Base-by-base conservation (phyloP, 1,284 basidiomycete species). In the Leccinum fuscescens region DNA sequence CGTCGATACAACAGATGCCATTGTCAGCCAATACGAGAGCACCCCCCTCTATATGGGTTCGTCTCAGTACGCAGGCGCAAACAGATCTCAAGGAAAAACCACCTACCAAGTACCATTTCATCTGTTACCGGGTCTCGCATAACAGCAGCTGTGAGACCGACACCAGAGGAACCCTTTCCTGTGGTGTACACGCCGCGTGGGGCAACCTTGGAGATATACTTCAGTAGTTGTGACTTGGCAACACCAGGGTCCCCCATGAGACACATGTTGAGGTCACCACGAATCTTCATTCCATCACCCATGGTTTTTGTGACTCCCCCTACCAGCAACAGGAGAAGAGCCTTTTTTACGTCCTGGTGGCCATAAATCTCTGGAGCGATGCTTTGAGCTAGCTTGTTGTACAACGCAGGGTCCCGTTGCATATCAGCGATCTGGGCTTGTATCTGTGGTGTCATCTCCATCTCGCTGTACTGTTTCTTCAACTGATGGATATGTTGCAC, bases 231-330 rank as follows among this genome's bases (percentile, higher is more conserved):
- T 29, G 95, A 98, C 77, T 99, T 99, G 68, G 97, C 97, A 63
- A 99, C 96, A 89, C 97, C 97, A 55, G 97, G 97, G 77, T 99
- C 97, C 69, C 97, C 97, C 97, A 99, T 99, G 54, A 99, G 78
- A 76, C 97, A 99, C 24, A 99, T 82, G 70, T 99, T 99, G 77
- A 99, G 83, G 76, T 99, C 97, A 27, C 97, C 97, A 72, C 97
- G 86, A 69, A 99, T 99, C 78, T 94, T 98, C 94, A 99, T 95
- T 4, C 97, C 97, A 72, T 99, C 97, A 6, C 92, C 93, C 73
- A 96, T 93, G 17, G 85, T 82, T 78, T 99, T 99, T 58, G 92
- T 96, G 1, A 96, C 96, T 53, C 97, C 97, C 22, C 97, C 97
- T 24, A 99, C 93, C 9, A 99, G 84, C 2, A 99, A 80, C 3